Conservation (phyloP, 192 early-diverging fungal genomes). For the Backusella sp. region DNA sequence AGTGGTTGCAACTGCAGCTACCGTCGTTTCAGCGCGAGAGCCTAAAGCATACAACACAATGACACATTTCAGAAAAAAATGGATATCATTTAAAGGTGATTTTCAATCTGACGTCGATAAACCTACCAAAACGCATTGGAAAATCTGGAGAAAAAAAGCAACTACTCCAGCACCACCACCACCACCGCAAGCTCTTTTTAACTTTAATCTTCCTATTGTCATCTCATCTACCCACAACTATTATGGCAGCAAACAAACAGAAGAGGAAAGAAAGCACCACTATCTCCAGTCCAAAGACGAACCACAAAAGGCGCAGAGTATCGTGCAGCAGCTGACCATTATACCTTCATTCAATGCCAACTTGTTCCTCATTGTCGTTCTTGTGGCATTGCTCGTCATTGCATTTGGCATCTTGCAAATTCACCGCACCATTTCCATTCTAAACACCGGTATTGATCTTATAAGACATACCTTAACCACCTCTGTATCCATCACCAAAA, state of each 20-base stretch:
- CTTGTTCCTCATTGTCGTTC: not conserved
- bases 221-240: conserved; percentile 10
- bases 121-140: not conserved
- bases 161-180: not conserved
- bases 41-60: not conserved
- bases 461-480: not conserved
- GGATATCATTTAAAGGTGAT: not conserved
- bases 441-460: not conserved
- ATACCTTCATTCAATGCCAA: not conserved
- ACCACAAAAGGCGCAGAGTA: not conserved
- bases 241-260: not conserved
- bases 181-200: not conserved
- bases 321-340: not conserved
- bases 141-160: not conserved
- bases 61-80: conserved; percentile 6
- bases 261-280: not conserved
- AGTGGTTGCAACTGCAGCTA: not conserved
- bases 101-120: not conserved
- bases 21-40: not conserved
- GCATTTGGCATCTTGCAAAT: conserved; percentile 1
- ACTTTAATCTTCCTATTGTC: conserved; percentile 2
- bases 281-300: not conserved
- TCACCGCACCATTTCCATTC: conserved; percentile 9
- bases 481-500: not conserved
- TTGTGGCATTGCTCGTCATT: conserved; percentile 1